A percentile compares a stretch with the other conserved stretches of the same genome.
phyloP scores from a whole-genome alignment of 352 stramenopile species.

The Globisporangium echinulatum region DNA sequence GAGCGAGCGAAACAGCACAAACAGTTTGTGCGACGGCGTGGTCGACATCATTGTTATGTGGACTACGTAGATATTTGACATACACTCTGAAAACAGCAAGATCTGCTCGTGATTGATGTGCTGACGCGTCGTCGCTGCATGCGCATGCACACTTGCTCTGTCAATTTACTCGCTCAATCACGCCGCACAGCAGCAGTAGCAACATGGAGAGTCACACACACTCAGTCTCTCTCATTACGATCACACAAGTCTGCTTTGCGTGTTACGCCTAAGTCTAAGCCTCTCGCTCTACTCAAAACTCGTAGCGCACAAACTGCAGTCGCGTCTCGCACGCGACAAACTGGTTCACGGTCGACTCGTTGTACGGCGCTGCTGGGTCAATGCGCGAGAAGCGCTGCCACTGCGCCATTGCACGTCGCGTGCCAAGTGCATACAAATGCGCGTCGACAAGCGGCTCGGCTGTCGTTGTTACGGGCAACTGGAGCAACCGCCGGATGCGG shows the following conservation, averaged over 20 bases:
- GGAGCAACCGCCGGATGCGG: slow-evolving; percentile 59
- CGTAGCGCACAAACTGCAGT: slow-evolving; percentile 62
- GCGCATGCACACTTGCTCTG: too few species aligned
- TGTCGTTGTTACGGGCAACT: slow-evolving; percentile 33
- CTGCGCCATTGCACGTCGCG: slow-evolving; percentile 33
- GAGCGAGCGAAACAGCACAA: too few species aligned
- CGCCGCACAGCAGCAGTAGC: neutral
- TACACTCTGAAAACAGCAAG: too few species aligned
- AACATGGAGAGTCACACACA: too few species aligned
- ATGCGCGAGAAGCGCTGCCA: slow-evolving; percentile 69
- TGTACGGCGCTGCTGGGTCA: slow-evolving; percentile 42
- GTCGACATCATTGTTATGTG: too few species aligned
- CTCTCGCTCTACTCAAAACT: slow-evolving; percentile 5
- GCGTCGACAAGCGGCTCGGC: slow-evolving; percentile 25
- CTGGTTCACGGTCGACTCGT: slow-evolving; percentile 86
- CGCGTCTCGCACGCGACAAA: slow-evolving; percentile 55
- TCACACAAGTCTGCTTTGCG: too few species aligned
- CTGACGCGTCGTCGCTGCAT: too few species aligned
- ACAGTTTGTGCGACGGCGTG: too few species aligned
- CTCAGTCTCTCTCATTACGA: too few species aligned
- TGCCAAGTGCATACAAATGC: slow-evolving; percentile 40
- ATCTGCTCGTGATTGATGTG: too few species aligned
- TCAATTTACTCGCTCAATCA: neutral
- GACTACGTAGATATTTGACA: too few species aligned
- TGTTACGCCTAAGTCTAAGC: neutral